phyloP scores from a whole-genome alignment of 2,329 filamentous ascomycete genomes.

The Clonostachys rhizophaga region DNA sequence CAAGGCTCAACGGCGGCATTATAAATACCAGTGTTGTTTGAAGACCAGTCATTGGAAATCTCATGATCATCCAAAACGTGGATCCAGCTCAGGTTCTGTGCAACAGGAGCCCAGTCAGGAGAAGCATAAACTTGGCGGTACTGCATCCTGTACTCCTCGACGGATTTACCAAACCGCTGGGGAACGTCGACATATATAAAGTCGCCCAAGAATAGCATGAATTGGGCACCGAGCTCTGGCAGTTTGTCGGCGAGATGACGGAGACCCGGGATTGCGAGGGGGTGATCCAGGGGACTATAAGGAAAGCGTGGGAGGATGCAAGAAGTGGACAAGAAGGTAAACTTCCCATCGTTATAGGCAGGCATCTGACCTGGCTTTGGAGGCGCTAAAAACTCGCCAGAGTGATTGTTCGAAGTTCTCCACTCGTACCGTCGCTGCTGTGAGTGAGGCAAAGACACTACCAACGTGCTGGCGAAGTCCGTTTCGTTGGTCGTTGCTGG shows the following conservation, averaged over 20 bases:
- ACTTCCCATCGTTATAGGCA: constrained; percentile 58
- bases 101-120: constrained; percentile 78
- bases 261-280: constrained; percentile 77
- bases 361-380: constrained; percentile 64
- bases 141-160: constrained; percentile 79
- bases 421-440: constrained; percentile 79
- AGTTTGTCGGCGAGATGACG: constrained; percentile 70
- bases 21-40: constrained; percentile 78
- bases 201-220: constrained; percentile 79
- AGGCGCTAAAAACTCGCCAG: constrained; percentile 75
- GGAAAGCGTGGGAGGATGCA: constrained; percentile 91
- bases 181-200: constrained; percentile 93
- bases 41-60: constrained; percentile 89
- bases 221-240: constrained; percentile 67
- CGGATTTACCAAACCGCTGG: constrained; percentile 64
- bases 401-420: constrained; percentile 79
- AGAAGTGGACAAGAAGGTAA: constrained; percentile 88
- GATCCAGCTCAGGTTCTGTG: constrained; percentile 87
- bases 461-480: constrained; percentile 75
- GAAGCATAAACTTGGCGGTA: constrained; percentile 96
- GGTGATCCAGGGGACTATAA: constrained; percentile 79
- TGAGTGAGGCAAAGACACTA: constrained; percentile 56
- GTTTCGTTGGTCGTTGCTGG: constrained; percentile 67
- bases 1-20: constrained; percentile 78
- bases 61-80: constrained; percentile 97